Conservation (phyloP, 257 asterid genomes). For the Fraxinus americana region DNA sequence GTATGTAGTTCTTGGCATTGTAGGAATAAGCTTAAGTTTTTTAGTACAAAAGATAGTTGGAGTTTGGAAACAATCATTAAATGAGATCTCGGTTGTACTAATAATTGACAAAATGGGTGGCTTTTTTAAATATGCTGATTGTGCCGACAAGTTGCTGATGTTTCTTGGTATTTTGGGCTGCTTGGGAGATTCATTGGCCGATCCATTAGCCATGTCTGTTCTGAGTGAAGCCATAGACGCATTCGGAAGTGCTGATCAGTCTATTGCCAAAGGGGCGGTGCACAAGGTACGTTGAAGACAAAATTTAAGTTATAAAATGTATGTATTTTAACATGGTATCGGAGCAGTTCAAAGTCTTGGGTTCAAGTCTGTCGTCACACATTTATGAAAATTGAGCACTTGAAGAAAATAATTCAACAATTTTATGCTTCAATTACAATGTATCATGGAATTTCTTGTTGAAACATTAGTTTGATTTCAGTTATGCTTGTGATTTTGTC, state of each 20-base stretch:
- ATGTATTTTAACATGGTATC: background rate
- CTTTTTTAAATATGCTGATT: conserved; percentile 39
- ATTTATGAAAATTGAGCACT: background rate
- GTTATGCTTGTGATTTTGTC: conserved; percentile 3
- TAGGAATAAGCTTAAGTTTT: background rate
- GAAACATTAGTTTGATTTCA: background rate
- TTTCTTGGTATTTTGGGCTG: conserved; percentile 33
- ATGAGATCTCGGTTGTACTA: background rate
- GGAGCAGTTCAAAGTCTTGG: background rate
- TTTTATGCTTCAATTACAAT: no score
- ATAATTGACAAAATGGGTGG: conserved; percentile 26
- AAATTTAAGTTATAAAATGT: background rate
- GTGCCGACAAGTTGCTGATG: conserved; percentile 37
- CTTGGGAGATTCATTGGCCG: conserved; percentile 40
- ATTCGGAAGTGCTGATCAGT: conserved; percentile 35
- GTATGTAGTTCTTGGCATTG: background rate
- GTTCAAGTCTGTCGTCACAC: background rate
- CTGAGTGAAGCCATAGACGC: conserved; percentile 44
- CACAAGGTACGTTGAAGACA: conserved; percentile 26
- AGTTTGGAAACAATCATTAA: background rate
- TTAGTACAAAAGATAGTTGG: background rate
- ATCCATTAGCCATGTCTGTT: conserved; percentile 36
- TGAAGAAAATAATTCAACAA: background rate
- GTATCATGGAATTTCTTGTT: background rate
- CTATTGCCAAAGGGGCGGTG: conserved; percentile 31